Conservation (phyloP, 495 filamentous ascomycete genomes). For the Xylaria curta region DNA sequence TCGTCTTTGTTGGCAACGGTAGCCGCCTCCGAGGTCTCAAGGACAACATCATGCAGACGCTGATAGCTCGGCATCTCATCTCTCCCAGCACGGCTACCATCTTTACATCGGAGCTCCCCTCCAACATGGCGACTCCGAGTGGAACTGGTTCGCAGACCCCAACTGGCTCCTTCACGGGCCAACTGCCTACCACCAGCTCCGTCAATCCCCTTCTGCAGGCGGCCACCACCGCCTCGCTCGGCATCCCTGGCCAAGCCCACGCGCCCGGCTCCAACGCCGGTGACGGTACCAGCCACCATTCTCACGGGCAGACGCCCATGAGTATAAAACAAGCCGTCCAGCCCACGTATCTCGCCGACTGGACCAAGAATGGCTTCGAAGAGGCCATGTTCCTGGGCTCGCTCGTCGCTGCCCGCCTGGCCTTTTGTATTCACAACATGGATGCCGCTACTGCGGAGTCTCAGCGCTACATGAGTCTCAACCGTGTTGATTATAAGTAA, state of each 20-base stretch:
- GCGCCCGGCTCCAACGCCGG: slow-evolving; percentile 48
- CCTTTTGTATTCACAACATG: slow-evolving; percentile 63
- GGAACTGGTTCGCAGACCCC: slow-evolving; percentile 94
- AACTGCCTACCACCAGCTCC: slow-evolving; percentile 55
- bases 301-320: slow-evolving; percentile 88
- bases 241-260: slow-evolving; percentile 52
- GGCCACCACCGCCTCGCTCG: slow-evolving; percentile 75
- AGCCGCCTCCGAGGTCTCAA: slow-evolving; percentile 84
- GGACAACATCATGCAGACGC: slow-evolving; percentile 79
- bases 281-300: slow-evolving; percentile 59
- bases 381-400: slow-evolving; percentile 83
- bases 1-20: slow-evolving; percentile 89
- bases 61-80: slow-evolving; percentile 83
- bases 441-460: slow-evolving; percentile 48
- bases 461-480: slow-evolving; percentile 52
- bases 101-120: slow-evolving; percentile 94
- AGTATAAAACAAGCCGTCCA: slow-evolving; percentile 78
- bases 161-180: slow-evolving; percentile 64
- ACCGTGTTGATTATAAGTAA: slow-evolving; percentile 57
- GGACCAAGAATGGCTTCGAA: slow-evolving; percentile 83
- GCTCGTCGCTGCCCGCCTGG: slow-evolving; percentile 76
- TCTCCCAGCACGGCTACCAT: slow-evolving; percentile 91
- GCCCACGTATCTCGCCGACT: slow-evolving; percentile 91
- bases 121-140: slow-evolving; percentile 84
- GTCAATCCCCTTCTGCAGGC: slow-evolving; percentile 94